phyloP scores from a whole-genome alignment of 2,329 filamentous ascomycete species.

The Fusarium sp. region DNA sequence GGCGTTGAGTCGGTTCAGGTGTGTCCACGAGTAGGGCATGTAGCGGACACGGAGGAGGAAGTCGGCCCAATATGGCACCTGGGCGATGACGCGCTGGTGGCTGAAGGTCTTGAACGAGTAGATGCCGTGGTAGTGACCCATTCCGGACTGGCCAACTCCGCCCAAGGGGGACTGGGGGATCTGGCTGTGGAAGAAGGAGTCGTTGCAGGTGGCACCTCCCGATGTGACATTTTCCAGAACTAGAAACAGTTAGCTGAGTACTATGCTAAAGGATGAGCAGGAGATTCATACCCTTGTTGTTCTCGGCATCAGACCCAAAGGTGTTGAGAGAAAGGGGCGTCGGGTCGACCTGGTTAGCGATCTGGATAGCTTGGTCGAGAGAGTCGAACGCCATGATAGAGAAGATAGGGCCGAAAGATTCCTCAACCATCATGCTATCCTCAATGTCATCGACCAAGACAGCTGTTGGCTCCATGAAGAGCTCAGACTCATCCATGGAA shows the following conservation, averaged over 20 bases:
- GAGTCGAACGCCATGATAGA: slow-evolving; percentile 81
- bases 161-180: slow-evolving; percentile 60
- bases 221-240: slow-evolving; percentile 55
- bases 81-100: slow-evolving; percentile 53
- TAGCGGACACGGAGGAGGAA: slow-evolving; percentile 74
- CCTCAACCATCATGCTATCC: slow-evolving; percentile 84
- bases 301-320: slow-evolving; percentile 86
- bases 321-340: slow-evolving; percentile 88
- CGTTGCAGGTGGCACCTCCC: slow-evolving; percentile 64
- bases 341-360: slow-evolving; percentile 83
- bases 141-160: slow-evolving; percentile 61
- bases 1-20: slow-evolving; percentile 58
- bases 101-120: slow-evolving; percentile 59
- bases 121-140: slow-evolving; percentile 61
- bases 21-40: slow-evolving; percentile 66
- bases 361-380: slow-evolving; percentile 86
- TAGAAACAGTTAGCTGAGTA: slow-evolving; percentile 46
- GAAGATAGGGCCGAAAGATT: slow-evolving; percentile 94
- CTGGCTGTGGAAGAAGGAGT: slow-evolving; percentile 57
- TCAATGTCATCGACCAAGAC: slow-evolving; percentile 78
- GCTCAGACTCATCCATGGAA: slow-evolving; percentile 79
- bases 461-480: slow-evolving; percentile 93
- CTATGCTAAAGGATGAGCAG: neutral
- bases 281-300: slow-evolving; percentile 71
- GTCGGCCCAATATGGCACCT: slow-evolving; percentile 53